Percentiles rank a stretch among this genome's conserved stretches.
These are phyloP conservation scores for Aspergillus proliferans DNA, from an alignment of 2,329 filamentous ascomycete species.

Conservation along the genomic window DNA sequence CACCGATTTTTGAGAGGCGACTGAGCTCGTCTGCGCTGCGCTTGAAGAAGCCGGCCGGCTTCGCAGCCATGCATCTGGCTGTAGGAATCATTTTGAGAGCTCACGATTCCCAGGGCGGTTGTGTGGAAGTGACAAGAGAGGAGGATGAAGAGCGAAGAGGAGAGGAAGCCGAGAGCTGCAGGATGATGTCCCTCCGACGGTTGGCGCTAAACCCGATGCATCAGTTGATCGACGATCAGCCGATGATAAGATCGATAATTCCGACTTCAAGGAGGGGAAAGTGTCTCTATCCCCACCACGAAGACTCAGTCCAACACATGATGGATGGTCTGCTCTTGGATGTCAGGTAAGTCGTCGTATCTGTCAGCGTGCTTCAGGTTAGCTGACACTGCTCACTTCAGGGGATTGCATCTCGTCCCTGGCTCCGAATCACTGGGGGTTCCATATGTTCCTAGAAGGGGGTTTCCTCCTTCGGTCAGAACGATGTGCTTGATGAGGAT, in stretches of 20 bases:
- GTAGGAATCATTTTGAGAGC: slow-evolving; percentile 33
- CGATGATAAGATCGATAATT: slow-evolving; percentile 5
- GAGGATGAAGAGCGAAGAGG: neutral
- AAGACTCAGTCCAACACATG: no score
- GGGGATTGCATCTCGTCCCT: no score
- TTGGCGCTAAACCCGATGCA: neutral
- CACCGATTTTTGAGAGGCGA: slow-evolving; percentile 51
- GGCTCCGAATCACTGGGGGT: no score
- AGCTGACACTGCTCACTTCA: no score
- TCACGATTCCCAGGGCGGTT: no score
- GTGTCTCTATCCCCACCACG: neutral
- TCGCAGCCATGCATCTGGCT: slow-evolving; percentile 31
- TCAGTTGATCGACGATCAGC: neutral
- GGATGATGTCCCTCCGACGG: neutral
- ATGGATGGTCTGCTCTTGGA: neutral
- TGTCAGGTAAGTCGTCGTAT: no score
- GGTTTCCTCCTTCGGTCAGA: no score
- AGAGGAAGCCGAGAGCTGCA: neutral
- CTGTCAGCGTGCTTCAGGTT: no score
- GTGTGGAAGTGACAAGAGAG: neutral
- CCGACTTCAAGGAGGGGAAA: neutral
- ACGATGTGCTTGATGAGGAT: no score
- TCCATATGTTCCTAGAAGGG: no score
- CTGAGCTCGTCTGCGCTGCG: slow-evolving; percentile 56
- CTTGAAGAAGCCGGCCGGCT: slow-evolving; percentile 47